These are phyloP conservation scores for Dorcoceras hygrometricum DNA, from an alignment of 257 asterid genomes.

Conservation along the genomic window DNA sequence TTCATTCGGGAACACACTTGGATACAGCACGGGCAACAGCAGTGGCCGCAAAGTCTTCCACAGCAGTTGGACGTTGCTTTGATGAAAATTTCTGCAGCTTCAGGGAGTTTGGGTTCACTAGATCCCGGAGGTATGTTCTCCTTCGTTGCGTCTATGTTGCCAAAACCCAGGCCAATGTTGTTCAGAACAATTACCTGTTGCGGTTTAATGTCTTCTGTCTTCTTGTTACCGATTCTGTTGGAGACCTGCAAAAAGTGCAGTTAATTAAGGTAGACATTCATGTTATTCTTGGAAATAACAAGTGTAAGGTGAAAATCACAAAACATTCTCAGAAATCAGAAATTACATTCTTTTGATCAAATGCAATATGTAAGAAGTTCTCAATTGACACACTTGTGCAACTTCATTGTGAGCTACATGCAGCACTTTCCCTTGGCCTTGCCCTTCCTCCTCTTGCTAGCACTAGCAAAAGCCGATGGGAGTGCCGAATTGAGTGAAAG, in stretches of 20 bases:
- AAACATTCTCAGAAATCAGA: neutral
- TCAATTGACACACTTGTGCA: neutral
- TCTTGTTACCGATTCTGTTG: constrained; percentile 33
- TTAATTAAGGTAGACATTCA: neutral
- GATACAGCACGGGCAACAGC: constrained; percentile 89
- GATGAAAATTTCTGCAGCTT: constrained; percentile 55
- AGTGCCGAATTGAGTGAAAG: neutral
- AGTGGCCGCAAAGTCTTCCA: constrained; percentile 49
- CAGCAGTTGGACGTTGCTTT: constrained; percentile 70
- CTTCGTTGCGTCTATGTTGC: constrained; percentile 59
- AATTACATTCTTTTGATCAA: neutral
- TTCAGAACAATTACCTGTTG: constrained; percentile 28
- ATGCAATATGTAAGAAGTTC: neutral
- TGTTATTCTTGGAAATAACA: neutral
- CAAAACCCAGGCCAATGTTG: constrained; percentile 61
- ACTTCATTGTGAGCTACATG: neutral
- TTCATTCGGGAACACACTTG: constrained; percentile 54
- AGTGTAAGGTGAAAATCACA: neutral
- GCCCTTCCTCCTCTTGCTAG: too few species aligned
- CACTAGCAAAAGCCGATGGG: too few species aligned
- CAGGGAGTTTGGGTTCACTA: constrained; percentile 32
- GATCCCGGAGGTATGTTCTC: constrained; percentile 67
- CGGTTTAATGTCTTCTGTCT: constrained; percentile 43
- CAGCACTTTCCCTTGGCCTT: too few species aligned
- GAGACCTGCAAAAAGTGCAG: constrained; percentile 34